These are phyloP conservation scores for Pyrenochaeta sp. DNA, from an alignment of 2,329 filamentous ascomycete species.

Conservation along the genomic window DNA sequence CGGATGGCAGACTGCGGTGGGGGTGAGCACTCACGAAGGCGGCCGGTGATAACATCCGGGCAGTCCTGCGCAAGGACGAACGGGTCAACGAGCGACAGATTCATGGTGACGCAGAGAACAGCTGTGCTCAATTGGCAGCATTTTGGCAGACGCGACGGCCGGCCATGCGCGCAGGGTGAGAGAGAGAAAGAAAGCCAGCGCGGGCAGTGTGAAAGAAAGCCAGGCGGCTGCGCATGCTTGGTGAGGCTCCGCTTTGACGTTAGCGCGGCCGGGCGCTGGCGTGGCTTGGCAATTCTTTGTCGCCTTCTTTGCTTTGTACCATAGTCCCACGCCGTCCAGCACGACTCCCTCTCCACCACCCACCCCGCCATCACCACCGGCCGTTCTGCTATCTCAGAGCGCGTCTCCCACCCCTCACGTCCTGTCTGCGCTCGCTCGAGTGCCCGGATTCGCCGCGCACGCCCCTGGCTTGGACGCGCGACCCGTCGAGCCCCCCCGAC, in stretches of 20 bases:
- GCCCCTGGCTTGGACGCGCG: constrained; percentile 31
- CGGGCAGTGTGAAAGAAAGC: no score
- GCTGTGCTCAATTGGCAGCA: constrained; percentile 27
- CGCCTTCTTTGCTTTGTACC: constrained; percentile 19
- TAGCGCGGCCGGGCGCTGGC: constrained; percentile 10
- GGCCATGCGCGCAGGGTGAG: constrained; percentile 24
- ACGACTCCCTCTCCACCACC: constrained; percentile 36
- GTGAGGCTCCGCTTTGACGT: constrained; percentile 18
- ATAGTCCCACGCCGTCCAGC: constrained; percentile 22
- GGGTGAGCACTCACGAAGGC: constrained; percentile 71
- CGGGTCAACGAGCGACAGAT: constrained; percentile 75
- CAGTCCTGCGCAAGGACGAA: constrained; percentile 82
- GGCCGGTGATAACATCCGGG: constrained; percentile 87
- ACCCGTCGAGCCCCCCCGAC: constrained; percentile 37
- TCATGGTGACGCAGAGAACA: constrained; percentile 60
- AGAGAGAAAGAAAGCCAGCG: neutral
- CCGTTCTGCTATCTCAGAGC: constrained; percentile 45
- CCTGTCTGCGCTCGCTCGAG: constrained; percentile 34
- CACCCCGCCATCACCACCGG: constrained; percentile 38
- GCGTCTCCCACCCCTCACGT: constrained; percentile 38
- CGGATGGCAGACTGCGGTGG: constrained; percentile 53
- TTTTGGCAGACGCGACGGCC: constrained; percentile 24
- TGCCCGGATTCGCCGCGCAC: constrained; percentile 36
- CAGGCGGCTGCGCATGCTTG: neutral
- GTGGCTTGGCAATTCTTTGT: constrained; percentile 11